These are phyloP conservation scores for Pisolithus tinctorius DNA, from an alignment of 768 basidiomycete genomes.

Conservation along the genomic window DNA sequence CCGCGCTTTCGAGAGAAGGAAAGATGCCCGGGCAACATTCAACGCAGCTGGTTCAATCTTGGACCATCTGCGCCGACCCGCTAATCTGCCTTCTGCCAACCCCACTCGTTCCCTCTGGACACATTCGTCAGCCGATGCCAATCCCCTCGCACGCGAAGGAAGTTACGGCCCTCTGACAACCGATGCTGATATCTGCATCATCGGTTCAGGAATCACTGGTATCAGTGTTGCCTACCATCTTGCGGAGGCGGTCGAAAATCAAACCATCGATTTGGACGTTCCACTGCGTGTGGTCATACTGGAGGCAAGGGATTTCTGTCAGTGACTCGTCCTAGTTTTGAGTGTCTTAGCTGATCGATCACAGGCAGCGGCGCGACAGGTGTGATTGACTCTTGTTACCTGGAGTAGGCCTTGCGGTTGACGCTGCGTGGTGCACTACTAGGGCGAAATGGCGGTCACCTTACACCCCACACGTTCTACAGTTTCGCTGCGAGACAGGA, in stretches of 20 bases:
- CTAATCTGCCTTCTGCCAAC: constrained; percentile 48
- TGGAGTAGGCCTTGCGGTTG: not conserved
- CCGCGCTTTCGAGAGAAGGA: too few relatives aligned
- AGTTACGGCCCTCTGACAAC: constrained; percentile 52
- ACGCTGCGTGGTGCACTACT: not conserved
- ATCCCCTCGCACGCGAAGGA: constrained; percentile 62
- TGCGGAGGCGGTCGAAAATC: constrained; percentile 26
- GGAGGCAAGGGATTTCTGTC: constrained; percentile 85
- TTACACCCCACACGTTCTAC: constrained; percentile 45
- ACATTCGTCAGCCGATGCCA: constrained; percentile 45
- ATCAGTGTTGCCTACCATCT: constrained; percentile 72
- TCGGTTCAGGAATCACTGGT: constrained; percentile 78
- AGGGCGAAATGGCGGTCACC: constrained; percentile 80
- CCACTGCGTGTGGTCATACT: constrained; percentile 54
- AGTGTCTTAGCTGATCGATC: constrained; percentile 1
- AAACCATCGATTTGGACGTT: constrained; percentile 1
- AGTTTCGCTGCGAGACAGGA: constrained; percentile 35
- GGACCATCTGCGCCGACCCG: constrained; percentile 1
- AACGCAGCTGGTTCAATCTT: too few relatives aligned
- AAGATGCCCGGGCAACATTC: too few relatives aligned
- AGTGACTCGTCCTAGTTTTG: constrained; percentile 22
- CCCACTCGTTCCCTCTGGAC: constrained; percentile 75
- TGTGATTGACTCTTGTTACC: constrained; percentile 17
- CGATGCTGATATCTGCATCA: constrained; percentile 67
- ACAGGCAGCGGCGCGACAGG: constrained; percentile 75